phyloP scores from a whole-genome alignment of 495 filamentous ascomycete species.

The Penicillium diatomitis region DNA sequence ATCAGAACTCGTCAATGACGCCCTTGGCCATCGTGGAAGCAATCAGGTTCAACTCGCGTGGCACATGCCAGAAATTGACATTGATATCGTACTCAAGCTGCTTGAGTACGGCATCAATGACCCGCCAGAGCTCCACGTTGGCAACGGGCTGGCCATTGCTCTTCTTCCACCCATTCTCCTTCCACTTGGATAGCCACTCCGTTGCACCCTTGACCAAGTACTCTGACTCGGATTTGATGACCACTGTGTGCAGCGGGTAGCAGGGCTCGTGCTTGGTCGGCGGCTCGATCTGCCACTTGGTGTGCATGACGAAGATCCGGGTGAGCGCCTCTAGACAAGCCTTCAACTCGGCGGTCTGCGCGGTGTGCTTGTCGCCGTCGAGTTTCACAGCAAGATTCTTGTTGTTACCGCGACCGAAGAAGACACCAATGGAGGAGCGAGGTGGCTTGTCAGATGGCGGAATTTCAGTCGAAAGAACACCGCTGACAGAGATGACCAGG shows the following conservation, averaged over 20 bases:
- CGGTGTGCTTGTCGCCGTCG: slow-evolving; percentile 3
- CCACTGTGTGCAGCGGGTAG: slow-evolving; percentile 15
- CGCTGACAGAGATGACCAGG: slow-evolving; percentile 7
- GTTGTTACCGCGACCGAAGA: slow-evolving; percentile 5
- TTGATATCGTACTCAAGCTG: slow-evolving; percentile 4
- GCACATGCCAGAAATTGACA: slow-evolving; percentile 12
- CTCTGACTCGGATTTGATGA: slow-evolving; percentile 40
- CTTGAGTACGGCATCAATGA: slow-evolving; percentile 1
- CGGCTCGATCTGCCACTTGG: not conserved
- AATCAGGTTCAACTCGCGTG: not conserved
- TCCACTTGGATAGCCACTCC: slow-evolving; percentile 30
- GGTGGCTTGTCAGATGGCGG: not conserved
- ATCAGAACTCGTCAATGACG: not conserved
- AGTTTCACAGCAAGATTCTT: slow-evolving; percentile 1
- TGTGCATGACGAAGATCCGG: not conserved
- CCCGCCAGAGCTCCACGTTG: slow-evolving; percentile 4
- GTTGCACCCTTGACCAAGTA: slow-evolving; percentile 34
- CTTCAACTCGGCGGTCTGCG: slow-evolving; percentile 10
- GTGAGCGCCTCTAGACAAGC: slow-evolving; percentile 8
- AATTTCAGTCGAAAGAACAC: not conserved
- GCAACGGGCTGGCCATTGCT: slow-evolving; percentile 9
- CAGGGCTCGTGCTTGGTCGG: not conserved
- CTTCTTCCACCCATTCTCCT: slow-evolving; percentile 25
- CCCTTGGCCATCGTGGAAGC: not conserved
- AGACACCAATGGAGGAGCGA: slow-evolving; percentile 4